These are phyloP conservation scores for Phytophthora crassamura DNA, from an alignment of 352 stramenopile species.

Conservation along the genomic window DNA sequence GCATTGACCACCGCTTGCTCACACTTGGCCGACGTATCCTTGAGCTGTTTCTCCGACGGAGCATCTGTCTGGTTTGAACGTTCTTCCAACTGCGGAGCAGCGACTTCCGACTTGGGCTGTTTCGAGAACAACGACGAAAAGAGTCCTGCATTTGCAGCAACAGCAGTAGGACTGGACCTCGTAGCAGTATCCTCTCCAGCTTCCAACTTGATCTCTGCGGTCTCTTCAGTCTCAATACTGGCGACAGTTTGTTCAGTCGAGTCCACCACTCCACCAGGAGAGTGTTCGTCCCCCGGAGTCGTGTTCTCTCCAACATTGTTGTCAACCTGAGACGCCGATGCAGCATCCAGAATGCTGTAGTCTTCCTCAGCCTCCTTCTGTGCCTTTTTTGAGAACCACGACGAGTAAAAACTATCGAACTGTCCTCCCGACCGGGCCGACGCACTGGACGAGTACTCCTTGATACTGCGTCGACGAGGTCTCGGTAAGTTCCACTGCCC, in stretches of 20 bases:
- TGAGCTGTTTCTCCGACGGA: neutral
- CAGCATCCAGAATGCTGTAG: neutral
- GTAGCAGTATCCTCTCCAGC: neutral
- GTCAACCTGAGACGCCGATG: neutral
- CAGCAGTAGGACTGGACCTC: neutral
- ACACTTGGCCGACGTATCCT: neutral
- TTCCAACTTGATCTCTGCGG: neutral
- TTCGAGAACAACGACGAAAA: constrained; percentile 28
- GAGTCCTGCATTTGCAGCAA: constrained; percentile 15
- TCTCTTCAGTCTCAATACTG: neutral
- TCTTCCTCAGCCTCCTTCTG: constrained; percentile 41
- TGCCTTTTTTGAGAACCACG: constrained; percentile 73
- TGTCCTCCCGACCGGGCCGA: constrained; percentile 51
- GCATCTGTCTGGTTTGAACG: constrained; percentile 1
- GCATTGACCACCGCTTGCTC: neutral
- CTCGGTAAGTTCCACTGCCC: constrained; percentile 80
- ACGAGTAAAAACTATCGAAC: constrained; percentile 80
- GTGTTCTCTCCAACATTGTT: neutral
- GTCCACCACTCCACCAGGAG: neutral
- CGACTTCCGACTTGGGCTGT: constrained; percentile 17
- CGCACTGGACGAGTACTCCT: constrained; percentile 46
- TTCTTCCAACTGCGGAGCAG: constrained; percentile 10
- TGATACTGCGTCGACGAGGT: constrained; percentile 49
- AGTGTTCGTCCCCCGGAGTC: neutral
- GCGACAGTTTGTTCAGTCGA: constrained; percentile 4